Percentiles rank a stretch among this genome's conserved stretches.
phyloP scores from a whole-genome alignment of 129 eudicot genomes.

The Silybum marianum region DNA sequence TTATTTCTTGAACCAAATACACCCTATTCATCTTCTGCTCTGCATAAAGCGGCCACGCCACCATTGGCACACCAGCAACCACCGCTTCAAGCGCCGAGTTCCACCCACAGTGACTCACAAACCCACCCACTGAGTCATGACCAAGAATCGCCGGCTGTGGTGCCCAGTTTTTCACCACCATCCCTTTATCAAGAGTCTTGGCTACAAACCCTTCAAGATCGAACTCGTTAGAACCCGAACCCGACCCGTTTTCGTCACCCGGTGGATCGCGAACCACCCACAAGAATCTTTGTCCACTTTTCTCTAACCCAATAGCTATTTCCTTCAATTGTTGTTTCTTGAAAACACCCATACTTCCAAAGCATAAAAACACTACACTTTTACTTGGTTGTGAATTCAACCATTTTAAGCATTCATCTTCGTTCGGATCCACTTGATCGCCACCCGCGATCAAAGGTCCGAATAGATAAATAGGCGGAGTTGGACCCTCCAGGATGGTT shows the following conservation, averaged over 20 bases:
- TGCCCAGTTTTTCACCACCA: slow-evolving; percentile 66
- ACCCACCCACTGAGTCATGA: slow-evolving; percentile 71
- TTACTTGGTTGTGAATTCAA: slow-evolving; percentile 58
- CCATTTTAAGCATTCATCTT: slow-evolving; percentile 58
- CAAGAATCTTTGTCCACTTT: slow-evolving; percentile 61
- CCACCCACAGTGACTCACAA: slow-evolving; percentile 83
- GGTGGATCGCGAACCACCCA: slow-evolving; percentile 76
- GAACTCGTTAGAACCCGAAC: slow-evolving; percentile 34
- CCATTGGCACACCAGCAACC: slow-evolving; percentile 60
- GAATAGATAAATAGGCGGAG: slow-evolving; percentile 55
- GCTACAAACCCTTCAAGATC: slow-evolving; percentile 56
- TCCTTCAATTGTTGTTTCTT: slow-evolving; percentile 48
- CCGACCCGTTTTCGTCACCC: slow-evolving; percentile 13
- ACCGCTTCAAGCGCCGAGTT: slow-evolving; percentile 69
- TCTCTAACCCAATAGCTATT: slow-evolving; percentile 69
- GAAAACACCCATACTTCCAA: slow-evolving; percentile 70
- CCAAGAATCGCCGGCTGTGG: slow-evolving; percentile 54
- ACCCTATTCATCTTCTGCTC: slow-evolving; percentile 66
- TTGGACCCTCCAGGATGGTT: slow-evolving; percentile 32
- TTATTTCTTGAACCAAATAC: slow-evolving; percentile 52
- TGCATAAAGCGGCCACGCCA: slow-evolving; percentile 73
- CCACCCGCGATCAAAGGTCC: slow-evolving; percentile 56
- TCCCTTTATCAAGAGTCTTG: slow-evolving; percentile 47
- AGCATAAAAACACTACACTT: slow-evolving; percentile 72
- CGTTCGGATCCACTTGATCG: background rate